Conservation (phyloP, 2,329 filamentous ascomycete genomes). For the Colletotrichum sp. region DNA sequence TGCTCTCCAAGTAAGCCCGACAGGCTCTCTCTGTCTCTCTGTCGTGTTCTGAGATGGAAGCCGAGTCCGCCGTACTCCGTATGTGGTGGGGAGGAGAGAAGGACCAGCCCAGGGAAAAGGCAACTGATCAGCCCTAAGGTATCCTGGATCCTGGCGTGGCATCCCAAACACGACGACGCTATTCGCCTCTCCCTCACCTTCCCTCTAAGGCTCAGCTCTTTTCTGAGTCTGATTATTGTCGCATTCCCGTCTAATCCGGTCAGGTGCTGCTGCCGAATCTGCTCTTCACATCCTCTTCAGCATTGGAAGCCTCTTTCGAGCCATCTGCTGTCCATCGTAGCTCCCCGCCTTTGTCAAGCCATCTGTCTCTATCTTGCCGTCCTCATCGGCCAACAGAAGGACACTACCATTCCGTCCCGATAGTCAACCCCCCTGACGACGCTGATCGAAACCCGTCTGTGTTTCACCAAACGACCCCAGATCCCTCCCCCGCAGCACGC, state of each 20-base stretch:
- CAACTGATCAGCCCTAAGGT: constrained; percentile 12
- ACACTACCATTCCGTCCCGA: neutral
- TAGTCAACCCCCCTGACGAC: neutral
- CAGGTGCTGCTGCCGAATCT: neutral
- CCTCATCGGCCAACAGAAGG: neutral
- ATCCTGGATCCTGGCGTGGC: constrained; percentile 17
- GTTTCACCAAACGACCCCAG: constrained; percentile 21
- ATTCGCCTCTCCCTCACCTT: constrained; percentile 6
- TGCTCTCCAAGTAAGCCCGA: neutral
- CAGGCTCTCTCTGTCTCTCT: neutral
- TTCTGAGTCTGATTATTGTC: neutral
- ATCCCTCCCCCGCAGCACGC: constrained; percentile 18
- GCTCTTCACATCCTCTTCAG: neutral
- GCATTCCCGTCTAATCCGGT: neutral
- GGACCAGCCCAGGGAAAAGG: neutral
- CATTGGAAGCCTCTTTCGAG: neutral
- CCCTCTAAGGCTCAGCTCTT: neutral
- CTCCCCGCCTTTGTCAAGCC: neutral
- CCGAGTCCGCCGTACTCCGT: neutral
- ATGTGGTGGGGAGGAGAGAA: neutral
- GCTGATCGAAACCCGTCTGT: constrained; percentile 15
- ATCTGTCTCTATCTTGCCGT: neutral
- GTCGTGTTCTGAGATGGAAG: neutral
- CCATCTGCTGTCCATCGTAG: neutral
- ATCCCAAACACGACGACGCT: constrained; percentile 1